phyloP scores from a whole-genome alignment of 2,329 filamentous ascomycete genomes.

The Penicillium sp. region DNA sequence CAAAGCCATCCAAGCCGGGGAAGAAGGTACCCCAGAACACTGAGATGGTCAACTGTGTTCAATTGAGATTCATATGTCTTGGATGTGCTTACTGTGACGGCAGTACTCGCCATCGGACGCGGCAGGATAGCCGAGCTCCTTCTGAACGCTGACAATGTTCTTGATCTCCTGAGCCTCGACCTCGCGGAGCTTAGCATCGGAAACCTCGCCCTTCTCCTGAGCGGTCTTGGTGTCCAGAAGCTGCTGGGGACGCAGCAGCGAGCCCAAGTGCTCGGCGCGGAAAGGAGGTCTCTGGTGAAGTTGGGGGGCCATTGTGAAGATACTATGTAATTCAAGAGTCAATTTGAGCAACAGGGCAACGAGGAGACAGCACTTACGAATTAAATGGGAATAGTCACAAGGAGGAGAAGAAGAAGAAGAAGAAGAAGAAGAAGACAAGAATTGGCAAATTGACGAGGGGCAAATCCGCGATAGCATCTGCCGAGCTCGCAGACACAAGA shows the following conservation, averaged over 20 bases:
- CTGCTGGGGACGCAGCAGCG: slow-evolving; percentile 63
- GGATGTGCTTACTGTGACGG: slow-evolving; percentile 38
- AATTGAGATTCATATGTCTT: neutral
- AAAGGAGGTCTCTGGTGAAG: slow-evolving; percentile 57
- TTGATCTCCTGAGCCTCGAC: slow-evolving; percentile 66
- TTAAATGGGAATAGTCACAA: neutral
- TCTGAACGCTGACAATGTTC: slow-evolving; percentile 64
- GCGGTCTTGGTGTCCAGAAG: slow-evolving; percentile 60
- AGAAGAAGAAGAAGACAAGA: neutral
- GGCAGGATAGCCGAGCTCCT: slow-evolving; percentile 60
- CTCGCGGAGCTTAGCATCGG: slow-evolving; percentile 55
- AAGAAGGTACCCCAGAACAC: slow-evolving; percentile 60
- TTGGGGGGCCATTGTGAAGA: slow-evolving; percentile 30
- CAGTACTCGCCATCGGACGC: slow-evolving; percentile 69
- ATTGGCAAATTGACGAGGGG: slow-evolving; percentile 17
- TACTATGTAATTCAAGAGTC: neutral
- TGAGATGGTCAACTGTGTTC: slow-evolving; percentile 14
- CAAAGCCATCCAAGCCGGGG: slow-evolving; percentile 55
- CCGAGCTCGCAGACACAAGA: slow-evolving; percentile 3
- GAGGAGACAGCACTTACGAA: neutral
- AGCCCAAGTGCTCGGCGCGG: slow-evolving; percentile 71
- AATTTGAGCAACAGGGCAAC: neutral
- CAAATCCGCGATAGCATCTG: slow-evolving; percentile 8
- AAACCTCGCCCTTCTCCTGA: slow-evolving; percentile 55
- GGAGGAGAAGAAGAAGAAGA: neutral